Percentiles rank a stretch among this genome's conserved stretches.
Conservation (phyloP, 371 early-diverging fungal genomes). For the Vairimorpha necatrix region DNA sequence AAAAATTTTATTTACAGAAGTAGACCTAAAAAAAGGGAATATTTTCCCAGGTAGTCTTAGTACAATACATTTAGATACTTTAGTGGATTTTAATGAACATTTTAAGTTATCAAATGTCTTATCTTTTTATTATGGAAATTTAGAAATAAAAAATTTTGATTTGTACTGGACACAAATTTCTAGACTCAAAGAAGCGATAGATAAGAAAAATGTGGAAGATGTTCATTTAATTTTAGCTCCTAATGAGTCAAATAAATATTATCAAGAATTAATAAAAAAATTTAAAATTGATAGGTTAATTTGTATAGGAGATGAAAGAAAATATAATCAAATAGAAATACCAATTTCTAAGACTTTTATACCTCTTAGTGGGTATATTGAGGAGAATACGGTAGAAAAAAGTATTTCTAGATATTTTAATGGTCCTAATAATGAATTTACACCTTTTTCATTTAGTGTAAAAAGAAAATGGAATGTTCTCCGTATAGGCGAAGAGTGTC, state of each 20-base stretch:
- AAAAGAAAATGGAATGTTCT: conserved; percentile 51
- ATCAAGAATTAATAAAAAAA: conserved; percentile 37
- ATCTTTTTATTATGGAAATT: conserved; percentile 54
- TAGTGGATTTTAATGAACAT: conserved; percentile 41
- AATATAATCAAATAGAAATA: conserved; percentile 42
- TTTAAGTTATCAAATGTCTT: conserved; percentile 38
- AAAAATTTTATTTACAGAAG: conserved; percentile 54
- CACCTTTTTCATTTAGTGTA: conserved; percentile 52
- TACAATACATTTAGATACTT: conserved; percentile 26
- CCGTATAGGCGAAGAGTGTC: conserved; percentile 60
- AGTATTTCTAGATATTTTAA: conserved; percentile 63
- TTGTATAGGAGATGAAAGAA: conserved; percentile 61
- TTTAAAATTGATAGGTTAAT: conserved; percentile 50
- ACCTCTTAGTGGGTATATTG: conserved; percentile 47
- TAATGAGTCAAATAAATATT: conserved; percentile 20
- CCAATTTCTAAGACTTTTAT: conserved; percentile 44
- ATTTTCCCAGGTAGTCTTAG: conserved; percentile 58
- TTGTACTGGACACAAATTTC: conserved; percentile 35
- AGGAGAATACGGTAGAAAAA: conserved; percentile 43
- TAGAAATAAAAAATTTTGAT: conserved; percentile 53
- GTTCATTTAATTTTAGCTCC: conserved; percentile 52
- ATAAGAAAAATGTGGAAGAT: conserved; percentile 31
- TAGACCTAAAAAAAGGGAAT: conserved; percentile 49
- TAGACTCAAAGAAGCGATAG: conserved; percentile 42
- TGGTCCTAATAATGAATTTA: conserved; percentile 58